Evolutionary conservation across 768 basidiomycete species (phyloP), one percentile per base, ranked within the genome.

Genomic region (Hericium alpestre): DNA sequence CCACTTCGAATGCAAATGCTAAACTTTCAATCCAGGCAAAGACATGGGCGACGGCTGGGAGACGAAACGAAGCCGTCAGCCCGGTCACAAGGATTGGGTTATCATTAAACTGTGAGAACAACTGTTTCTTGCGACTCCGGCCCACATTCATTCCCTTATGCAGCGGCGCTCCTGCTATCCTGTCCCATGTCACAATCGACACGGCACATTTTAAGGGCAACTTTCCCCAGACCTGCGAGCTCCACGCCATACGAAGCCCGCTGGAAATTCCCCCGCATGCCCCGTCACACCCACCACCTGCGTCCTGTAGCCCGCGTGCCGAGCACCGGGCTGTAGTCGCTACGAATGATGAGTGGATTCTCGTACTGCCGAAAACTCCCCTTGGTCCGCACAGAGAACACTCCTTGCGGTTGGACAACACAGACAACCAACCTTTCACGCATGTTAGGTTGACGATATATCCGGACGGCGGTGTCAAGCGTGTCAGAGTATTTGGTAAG

Each of bases 11-110:
- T 38, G 5, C 23, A 51, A 39, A 56, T 37, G 49, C 27, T 23
- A 8, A 13, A 18, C 18, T 7, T 9, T 38, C 10, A 25, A 13
- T 43, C n/a, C 53, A 80, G 79, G 90, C 25, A 85, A 84, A 66
- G 87, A 95, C 65, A 99, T 99, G 93, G 84, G 93, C 4, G 94
- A 96, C 66, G 96, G 96, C 4, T 99, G 96, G 96, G 96, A 99
- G 72, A 98, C 95, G 3, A 92, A 88, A 68, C 78, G 96, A 59
- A 94, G 88, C 65, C 78, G 90, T 54, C 75, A 73, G 46, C 78
- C 79, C 55, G 91, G 79, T 40, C 93, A 93, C 70, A 89, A 83
- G 50, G 94, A 98, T 64, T 97, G 92, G 90, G 90, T 81, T 4
- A 79, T 97, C 58, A 83, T 95, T 56, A 88, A 86, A 72, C 73